Evolutionary conservation across 179 eudicot genomes (phyloP), one percentile per base, ranked within the genome.

Genomic region (Silene noctiflora): DNA sequence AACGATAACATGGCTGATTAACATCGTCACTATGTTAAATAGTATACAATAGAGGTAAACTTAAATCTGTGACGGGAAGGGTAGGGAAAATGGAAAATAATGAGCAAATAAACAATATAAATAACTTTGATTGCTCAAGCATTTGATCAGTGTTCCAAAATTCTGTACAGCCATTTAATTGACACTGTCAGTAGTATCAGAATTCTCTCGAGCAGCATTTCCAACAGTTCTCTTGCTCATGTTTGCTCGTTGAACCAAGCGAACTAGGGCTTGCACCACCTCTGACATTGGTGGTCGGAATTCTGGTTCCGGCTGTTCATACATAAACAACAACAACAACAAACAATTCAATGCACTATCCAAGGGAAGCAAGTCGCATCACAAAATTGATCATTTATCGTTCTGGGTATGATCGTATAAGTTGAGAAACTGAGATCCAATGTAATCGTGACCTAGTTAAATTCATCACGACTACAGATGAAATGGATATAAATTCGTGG

Each of bases 251-350:
- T 92, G 96, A 77, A 94, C 98, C 85, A 94, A 82, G 14, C 93
- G 88, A 62, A 93, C 95, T 87, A 95, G 84, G 11, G 95, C 90
- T 79, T 95, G 92, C 17, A 95, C 99, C 83, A 95, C 99, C 84
- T 95, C 99, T 27, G 99, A 95, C 99, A 95, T 95, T 6, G 99
- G 99, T 73, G 99, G 99, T 77, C 99, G 89, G 89, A 95, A 95
- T 83, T 95, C 99, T 1, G 99, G 99, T 82, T 95, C 99, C 31
- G 93, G 86, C 99, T 95, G 93, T 64, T 25, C 81, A 69, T 70
- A 27, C 71, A 59, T 69, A 42, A 19, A 39, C 16, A 56, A n/a
- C 7, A 19, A 39, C 16, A 56, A n/a, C 7, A 55, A 55, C 6
- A 55, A 55, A 17, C 14, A 78, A 3, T 51, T 61, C 29, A 63